A percentile compares a stretch with the other conserved stretches of the same genome.
Conservation (phyloP, 2,329 filamentous ascomycete genomes). For the Diplodia scrobiculata region DNA sequence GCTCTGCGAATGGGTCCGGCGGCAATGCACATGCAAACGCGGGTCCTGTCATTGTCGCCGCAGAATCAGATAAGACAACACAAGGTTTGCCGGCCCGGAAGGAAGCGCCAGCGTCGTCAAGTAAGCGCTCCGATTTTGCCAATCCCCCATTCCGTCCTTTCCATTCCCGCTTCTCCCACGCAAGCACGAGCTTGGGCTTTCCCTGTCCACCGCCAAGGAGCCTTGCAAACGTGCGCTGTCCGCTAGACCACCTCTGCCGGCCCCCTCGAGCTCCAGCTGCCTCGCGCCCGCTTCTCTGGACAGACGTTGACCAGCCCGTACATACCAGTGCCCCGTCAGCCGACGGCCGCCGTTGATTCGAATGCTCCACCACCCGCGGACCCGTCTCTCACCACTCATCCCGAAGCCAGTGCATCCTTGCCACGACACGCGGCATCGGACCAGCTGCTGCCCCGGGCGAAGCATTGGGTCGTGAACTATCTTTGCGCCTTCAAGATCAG, state of each 20-base stretch:
- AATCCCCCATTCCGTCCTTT: slow-evolving; percentile 18
- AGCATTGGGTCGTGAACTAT: slow-evolving; percentile 22
- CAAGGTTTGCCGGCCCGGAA: slow-evolving; percentile 15
- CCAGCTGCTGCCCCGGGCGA: slow-evolving; percentile 21
- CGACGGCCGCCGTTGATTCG: background rate
- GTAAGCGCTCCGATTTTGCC: slow-evolving; percentile 17
- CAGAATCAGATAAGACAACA: slow-evolving; percentile 12
- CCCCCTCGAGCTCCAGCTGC: background rate
- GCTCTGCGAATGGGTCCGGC: background rate
- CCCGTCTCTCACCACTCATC: background rate
- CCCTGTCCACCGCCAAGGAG: background rate
- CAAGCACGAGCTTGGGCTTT: slow-evolving; percentile 10
- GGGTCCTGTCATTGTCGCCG: background rate
- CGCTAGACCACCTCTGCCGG: background rate
- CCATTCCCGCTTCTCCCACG: slow-evolving; percentile 1
- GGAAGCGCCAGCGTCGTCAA: slow-evolving; percentile 9
- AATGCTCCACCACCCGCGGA: background rate
- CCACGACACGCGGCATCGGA: background rate
- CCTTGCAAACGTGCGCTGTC: background rate
- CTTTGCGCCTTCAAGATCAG: slow-evolving; percentile 15
- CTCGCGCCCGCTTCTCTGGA: background rate
- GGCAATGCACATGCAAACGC: slow-evolving; percentile 8
- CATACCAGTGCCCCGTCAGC: background rate
- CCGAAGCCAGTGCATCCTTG: slow-evolving; percentile 10
- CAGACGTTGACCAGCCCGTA: background rate